phyloP scores from a whole-genome alignment of 441 rosid species.

The Rhodomyrtus psidioides region DNA sequence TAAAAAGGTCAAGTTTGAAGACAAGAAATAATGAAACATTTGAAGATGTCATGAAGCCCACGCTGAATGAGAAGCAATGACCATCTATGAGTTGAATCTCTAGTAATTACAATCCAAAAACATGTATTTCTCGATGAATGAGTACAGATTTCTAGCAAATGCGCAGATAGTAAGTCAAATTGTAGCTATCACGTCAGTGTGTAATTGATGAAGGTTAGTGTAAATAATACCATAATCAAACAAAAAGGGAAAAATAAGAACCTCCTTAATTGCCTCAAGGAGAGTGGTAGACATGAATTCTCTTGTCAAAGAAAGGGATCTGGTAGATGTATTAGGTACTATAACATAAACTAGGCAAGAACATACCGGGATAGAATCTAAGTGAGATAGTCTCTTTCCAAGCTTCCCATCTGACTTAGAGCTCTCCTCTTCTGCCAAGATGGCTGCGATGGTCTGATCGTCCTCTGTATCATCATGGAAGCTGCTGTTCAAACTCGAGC shows the following conservation, averaged over 20 bases:
- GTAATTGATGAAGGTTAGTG: neutral
- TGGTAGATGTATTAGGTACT: neutral
- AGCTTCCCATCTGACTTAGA: slow-evolving; percentile 38
- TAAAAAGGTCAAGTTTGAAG: neutral
- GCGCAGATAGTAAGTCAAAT: neutral
- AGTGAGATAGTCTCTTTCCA: slow-evolving; percentile 78
- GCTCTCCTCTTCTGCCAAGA: slow-evolving; percentile 61
- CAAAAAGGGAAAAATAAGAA: neutral
- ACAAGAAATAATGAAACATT: neutral
- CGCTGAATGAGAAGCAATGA: neutral
- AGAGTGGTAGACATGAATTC: neutral
- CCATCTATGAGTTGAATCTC: neutral
- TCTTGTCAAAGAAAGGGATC: neutral
- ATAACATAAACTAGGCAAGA: neutral
- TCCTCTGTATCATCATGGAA: slow-evolving; percentile 71
- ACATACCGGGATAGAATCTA: slow-evolving; percentile 84
- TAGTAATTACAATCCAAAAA: neutral
- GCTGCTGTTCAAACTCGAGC: slow-evolving; percentile 76
- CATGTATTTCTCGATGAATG: neutral
- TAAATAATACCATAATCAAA: neutral
- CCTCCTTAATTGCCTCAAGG: neutral
- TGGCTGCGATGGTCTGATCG: slow-evolving; percentile 70
- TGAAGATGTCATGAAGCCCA: neutral
- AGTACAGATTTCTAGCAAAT: neutral
- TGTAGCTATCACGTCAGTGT: neutral